These are phyloP conservation scores for Pyrenochaeta sp. DNA, from an alignment of 2,329 filamentous ascomycete genomes.

Conservation along the genomic window DNA sequence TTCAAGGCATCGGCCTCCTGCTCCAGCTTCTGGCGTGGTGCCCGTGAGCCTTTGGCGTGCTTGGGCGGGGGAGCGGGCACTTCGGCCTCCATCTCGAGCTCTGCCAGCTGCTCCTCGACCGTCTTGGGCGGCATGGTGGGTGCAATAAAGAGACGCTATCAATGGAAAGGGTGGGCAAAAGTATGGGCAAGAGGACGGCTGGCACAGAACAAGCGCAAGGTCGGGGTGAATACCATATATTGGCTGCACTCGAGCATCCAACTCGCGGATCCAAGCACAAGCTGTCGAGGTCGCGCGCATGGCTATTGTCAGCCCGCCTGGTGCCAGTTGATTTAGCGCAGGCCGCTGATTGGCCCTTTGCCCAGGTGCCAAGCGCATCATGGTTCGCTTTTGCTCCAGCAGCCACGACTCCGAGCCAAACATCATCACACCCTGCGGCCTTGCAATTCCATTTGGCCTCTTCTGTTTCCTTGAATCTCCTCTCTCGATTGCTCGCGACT, in stretches of 20 bases:
- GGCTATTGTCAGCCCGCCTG: conserved; percentile 16
- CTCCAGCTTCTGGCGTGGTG: conserved; percentile 51
- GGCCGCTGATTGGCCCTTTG: conserved; percentile 29
- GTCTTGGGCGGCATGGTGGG: conserved; percentile 48
- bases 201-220: neutral
- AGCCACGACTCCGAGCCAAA: conserved; percentile 46
- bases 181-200: neutral
- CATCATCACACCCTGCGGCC: conserved; percentile 41
- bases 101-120: conserved; percentile 58
- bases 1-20: conserved; percentile 77
- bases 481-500: conserved; percentile 16
- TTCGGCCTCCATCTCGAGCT: conserved; percentile 47
- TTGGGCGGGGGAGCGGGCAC: conserved; percentile 42
- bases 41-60: conserved; percentile 54
- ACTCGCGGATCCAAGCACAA: no score
- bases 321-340: conserved; percentile 33
- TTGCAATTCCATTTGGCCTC: conserved; percentile 23
- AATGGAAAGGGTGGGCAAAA: conserved; percentile 3
- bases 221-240: neutral
- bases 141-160: neutral
- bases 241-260: conserved; percentile 5
- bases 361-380: conserved; percentile 29
- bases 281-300: conserved; percentile 15
- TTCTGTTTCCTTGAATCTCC: conserved; percentile 26
- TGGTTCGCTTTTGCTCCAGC: conserved; percentile 39